Evolutionary conservation across 495 filamentous ascomycete species (phyloP).

Genomic region (Astrocystis sublimbata): DNA sequence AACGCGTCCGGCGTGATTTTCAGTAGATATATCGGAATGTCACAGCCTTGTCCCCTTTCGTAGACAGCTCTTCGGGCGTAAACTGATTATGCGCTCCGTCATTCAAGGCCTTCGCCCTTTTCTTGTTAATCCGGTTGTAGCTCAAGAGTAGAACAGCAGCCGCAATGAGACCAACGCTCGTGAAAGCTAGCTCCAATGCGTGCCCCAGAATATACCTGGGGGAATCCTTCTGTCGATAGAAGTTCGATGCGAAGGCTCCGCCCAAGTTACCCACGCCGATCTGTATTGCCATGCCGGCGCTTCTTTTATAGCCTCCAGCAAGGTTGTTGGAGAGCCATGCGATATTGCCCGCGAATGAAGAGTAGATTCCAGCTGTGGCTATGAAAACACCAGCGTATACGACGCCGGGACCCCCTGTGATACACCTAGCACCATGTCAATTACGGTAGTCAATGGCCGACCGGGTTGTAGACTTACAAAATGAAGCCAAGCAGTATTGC

Average conservation of each 20-base stretch:
- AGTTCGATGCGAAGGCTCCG: conserved; percentile 75
- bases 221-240: conserved; percentile 66
- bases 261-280: conserved; percentile 74
- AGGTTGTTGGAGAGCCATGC: conserved; percentile 74
- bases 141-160: conserved; percentile 52
- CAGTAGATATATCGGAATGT: conserved; percentile 62
- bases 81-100: conserved; percentile 49
- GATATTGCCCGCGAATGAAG: conserved; percentile 65
- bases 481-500: conserved; percentile 66
- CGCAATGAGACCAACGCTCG: conserved; percentile 61
- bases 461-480: conserved; percentile 40
- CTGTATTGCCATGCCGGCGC: conserved; percentile 72
- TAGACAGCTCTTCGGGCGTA: conserved; percentile 56
- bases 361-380: conserved; percentile 63
- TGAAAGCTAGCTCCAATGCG: conserved; percentile 67
- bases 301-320: conserved; percentile 68
- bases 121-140: conserved; percentile 63
- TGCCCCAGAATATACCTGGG: conserved; percentile 71
- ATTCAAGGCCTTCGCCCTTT: conserved; percentile 48
- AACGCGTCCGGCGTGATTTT: neutral
- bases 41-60: conserved; percentile 62
- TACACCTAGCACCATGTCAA: conserved; percentile 40
- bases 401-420: conserved; percentile 56
- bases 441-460: conserved; percentile 13
- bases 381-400: conserved; percentile 77